A percentile compares a stretch with the other conserved stretches of the same genome.
Evolutionary conservation across 768 basidiomycete species (phyloP).

Genomic region (Sporobolomyces pararoseus): DNA sequence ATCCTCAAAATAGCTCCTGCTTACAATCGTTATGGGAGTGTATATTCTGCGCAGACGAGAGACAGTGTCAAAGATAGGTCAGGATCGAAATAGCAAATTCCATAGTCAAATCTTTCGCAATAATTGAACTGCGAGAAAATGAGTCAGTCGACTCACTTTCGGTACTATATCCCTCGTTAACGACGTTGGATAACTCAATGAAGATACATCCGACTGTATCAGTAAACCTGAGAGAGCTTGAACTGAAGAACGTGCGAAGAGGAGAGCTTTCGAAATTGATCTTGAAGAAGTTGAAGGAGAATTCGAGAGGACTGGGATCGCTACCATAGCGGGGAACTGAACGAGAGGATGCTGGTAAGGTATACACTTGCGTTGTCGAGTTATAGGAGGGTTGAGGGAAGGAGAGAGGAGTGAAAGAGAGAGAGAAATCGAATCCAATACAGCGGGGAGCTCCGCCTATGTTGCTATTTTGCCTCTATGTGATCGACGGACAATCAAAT

Average conservation of each 20-base stretch:
- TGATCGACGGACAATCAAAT: no score
- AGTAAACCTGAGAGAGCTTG: not conserved
- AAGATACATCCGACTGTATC: not conserved
- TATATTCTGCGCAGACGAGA: slow-evolving; percentile 11
- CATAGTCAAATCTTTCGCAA: not conserved
- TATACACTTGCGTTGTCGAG: not conserved
- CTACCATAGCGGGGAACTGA: not conserved
- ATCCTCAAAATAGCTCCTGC: not conserved
- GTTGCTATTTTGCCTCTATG: no score
- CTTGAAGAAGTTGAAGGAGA: not conserved
- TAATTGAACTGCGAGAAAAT: no score
- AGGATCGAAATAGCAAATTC: no score
- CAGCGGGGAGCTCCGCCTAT: no score
- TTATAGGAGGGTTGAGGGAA: no score
- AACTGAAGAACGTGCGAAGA: slow-evolving; percentile 12
- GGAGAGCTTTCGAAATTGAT: not conserved
- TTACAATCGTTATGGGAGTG: slow-evolving; percentile 39
- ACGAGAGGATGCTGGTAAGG: not conserved
- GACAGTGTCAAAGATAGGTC: not conserved
- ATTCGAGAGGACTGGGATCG: slow-evolving; percentile 3
- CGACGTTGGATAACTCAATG: slow-evolving; percentile 1
- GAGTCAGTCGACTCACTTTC: slow-evolving; percentile 24
- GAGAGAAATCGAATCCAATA: not conserved
- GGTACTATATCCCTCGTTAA: slow-evolving; percentile 13
- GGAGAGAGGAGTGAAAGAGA: not conserved